Evolutionary conservation across 768 basidiomycete species (phyloP).

Genomic region (Collybia sp.): DNA sequence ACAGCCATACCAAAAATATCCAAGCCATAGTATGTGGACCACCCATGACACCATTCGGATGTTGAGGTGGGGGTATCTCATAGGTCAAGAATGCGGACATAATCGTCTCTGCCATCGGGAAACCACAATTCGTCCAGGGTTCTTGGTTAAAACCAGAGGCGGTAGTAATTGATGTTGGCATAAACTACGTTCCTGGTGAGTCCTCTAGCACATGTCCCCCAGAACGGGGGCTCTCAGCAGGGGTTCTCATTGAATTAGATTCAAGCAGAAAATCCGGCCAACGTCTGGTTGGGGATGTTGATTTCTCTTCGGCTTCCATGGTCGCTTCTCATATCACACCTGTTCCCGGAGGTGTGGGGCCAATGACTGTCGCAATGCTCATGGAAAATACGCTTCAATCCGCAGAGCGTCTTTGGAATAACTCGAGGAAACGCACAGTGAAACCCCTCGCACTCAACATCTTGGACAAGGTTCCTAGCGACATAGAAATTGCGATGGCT

Average conservation of each 20-base stretch:
- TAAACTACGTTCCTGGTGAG: slow-evolving; percentile 89
- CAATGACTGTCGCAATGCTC: slow-evolving; percentile 99
- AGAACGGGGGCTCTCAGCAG: too few species aligned
- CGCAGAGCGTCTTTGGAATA: slow-evolving; percentile 78
- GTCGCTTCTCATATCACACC: slow-evolving; percentile 93
- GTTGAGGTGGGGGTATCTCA: too few species aligned
- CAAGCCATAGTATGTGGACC: slow-evolving; percentile 58
- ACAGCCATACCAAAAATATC: slow-evolving; percentile 84
- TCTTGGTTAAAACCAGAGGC: slow-evolving; percentile 95
- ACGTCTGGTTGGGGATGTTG: slow-evolving; percentile 94
- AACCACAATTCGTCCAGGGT: slow-evolving; percentile 85
- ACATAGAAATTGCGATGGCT: slow-evolving; percentile 94
- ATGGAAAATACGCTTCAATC: slow-evolving; percentile 92
- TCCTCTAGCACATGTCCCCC: slow-evolving; percentile 4
- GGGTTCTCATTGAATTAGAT: slow-evolving; percentile 44
- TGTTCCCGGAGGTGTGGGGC: slow-evolving; percentile 97
- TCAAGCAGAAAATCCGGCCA: slow-evolving; percentile 90
- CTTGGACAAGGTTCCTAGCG: slow-evolving; percentile 85
- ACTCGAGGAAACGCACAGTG: slow-evolving; percentile 59
- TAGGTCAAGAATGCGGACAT: slow-evolving; percentile 88
- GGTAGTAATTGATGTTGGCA: slow-evolving; percentile 96
- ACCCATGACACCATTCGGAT: too few species aligned
- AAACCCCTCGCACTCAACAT: slow-evolving; percentile 78
- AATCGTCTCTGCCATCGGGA: slow-evolving; percentile 94
- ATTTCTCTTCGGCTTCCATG: slow-evolving; percentile 69